Base-by-base conservation (phyloP, 805 yeast genomes). In the Candida easanensis region DNA sequence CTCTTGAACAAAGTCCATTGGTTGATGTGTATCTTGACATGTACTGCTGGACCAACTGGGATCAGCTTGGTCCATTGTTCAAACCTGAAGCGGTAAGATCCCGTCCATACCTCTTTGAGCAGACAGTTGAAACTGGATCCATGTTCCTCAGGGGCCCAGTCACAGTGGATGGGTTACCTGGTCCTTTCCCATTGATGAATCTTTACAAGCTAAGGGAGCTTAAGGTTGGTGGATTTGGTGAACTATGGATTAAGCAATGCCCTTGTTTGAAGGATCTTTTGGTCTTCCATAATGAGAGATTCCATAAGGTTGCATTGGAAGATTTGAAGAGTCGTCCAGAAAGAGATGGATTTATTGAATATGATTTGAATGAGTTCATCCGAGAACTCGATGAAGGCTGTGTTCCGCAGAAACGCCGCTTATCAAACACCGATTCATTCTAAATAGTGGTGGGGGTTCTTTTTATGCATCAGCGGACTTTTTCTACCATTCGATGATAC, bases 221-320 rank as follows among this genome's bases (percentile, higher is more conserved):
- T 8, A 41, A 34, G 19, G 33, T 43, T 31, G 46, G 46, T 26
- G 46, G 46, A 15, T 19, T 39, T 10, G 34, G 28, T 13, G 28
- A 18, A 13, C 21, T 44, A 3, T 9, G 16, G 4, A 14, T 44
- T 22, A 18, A n/a, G 11, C 33, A 36, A n/a, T 44, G 47, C 16
- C 48, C 48, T 4, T 4, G 6, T 4, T 18, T 44, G 21, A 20
- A 22, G 20, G 23, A 9, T 3, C 23, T 44, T 4, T 36, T 39
- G 15, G 35, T 37, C 9, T 30, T 30, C 7, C 33, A 30, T 19
- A 30, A 30, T 16, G 33, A 17, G 13, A 6, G 11, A 11, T 7
- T 30, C 6, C 33, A 30, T 13, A 7, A 5, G 5, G 33, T 17
- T n/a, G 20, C 19, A 15, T 17, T 30, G 20, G 33, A 5, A 6